These are phyloP conservation scores for Phialophora verrucosa DNA, from an alignment of 2,329 filamentous ascomycete genomes.

Conservation along the genomic window DNA sequence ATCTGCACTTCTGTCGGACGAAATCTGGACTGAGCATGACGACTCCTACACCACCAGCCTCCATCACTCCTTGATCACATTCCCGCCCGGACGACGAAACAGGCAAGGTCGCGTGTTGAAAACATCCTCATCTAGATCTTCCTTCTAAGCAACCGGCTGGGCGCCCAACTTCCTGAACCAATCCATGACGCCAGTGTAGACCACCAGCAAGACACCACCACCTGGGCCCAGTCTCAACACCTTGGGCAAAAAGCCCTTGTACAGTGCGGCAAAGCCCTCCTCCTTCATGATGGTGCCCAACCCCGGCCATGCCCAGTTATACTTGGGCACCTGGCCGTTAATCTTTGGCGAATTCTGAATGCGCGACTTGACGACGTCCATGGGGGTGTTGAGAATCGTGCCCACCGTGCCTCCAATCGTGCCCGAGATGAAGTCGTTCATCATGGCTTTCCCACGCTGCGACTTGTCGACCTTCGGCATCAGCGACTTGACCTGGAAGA, in stretches of 20 bases:
- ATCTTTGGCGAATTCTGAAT: constrained; percentile 94
- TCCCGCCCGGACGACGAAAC: not conserved
- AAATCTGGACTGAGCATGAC: not conserved
- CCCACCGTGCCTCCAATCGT: constrained; percentile 86
- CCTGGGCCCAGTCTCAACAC: constrained; percentile 77
- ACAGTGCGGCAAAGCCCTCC: constrained; percentile 88
- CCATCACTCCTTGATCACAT: not conserved
- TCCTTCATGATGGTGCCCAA: constrained; percentile 86
- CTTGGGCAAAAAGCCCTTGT: constrained; percentile 98
- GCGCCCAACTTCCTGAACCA: constrained; percentile 78
- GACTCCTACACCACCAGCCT: not conserved
- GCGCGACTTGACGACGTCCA: constrained; percentile 97
- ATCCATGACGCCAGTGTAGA: constrained; percentile 64
- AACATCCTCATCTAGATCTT: not conserved
- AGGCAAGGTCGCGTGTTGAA: not conserved
- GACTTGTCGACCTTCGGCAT: constrained; percentile 76
- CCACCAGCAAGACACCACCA: constrained; percentile 63
- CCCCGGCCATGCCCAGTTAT: constrained; percentile 97
- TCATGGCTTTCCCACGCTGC: constrained; percentile 76
- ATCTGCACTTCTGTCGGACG: not conserved
- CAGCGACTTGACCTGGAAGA: constrained; percentile 90
- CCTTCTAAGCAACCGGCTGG: constrained; percentile 25
- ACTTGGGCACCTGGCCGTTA: constrained; percentile 82
- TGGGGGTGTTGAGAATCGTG: constrained; percentile 90
- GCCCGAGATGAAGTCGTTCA: constrained; percentile 87